These are phyloP conservation scores for Talaromyces verruculosus DNA, from an alignment of 2,329 filamentous ascomycete species.

Conservation along the genomic window DNA sequence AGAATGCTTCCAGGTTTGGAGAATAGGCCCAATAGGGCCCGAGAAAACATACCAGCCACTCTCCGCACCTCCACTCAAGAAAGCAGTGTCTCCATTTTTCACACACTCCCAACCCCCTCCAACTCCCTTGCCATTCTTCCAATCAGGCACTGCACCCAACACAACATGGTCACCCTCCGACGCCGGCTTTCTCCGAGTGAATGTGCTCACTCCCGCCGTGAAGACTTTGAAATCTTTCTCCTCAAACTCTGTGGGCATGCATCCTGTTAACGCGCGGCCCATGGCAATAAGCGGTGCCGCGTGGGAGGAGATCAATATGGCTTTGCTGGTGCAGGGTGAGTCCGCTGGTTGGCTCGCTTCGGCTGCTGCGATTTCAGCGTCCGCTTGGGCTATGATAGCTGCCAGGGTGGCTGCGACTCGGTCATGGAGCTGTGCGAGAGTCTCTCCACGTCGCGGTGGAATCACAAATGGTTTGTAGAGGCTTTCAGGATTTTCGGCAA, in stretches of 20 bases:
- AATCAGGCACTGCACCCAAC: constrained; percentile 41
- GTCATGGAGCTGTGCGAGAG: constrained; percentile 74
- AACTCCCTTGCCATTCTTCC: constrained; percentile 62
- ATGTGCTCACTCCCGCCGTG: constrained; percentile 77
- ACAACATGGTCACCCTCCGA: background rate
- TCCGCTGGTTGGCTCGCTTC: constrained; percentile 43
- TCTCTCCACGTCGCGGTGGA: constrained; percentile 73
- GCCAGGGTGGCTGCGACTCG: constrained; percentile 70
- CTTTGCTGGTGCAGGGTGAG: constrained; percentile 51
- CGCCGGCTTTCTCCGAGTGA: constrained; percentile 47
- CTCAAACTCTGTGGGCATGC: constrained; percentile 67
- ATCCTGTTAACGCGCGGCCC: constrained; percentile 76
- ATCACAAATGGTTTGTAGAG: constrained; percentile 77
- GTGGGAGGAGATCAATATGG: constrained; percentile 81
- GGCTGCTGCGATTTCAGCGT: constrained; percentile 51
- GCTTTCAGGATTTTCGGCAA: constrained; percentile 55
- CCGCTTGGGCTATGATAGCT: constrained; percentile 69
- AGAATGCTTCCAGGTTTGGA: background rate
- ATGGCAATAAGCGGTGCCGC: constrained; percentile 85
- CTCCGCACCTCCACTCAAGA: constrained; percentile 76
- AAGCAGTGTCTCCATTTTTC: constrained; percentile 79
- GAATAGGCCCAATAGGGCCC: background rate
- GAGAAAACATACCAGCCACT: constrained; percentile 68
- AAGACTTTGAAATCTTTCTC: constrained; percentile 81
- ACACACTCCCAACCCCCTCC: constrained; percentile 77